Conservation (phyloP, 768 basidiomycete species). For the Xerocomellus amylosporus region DNA sequence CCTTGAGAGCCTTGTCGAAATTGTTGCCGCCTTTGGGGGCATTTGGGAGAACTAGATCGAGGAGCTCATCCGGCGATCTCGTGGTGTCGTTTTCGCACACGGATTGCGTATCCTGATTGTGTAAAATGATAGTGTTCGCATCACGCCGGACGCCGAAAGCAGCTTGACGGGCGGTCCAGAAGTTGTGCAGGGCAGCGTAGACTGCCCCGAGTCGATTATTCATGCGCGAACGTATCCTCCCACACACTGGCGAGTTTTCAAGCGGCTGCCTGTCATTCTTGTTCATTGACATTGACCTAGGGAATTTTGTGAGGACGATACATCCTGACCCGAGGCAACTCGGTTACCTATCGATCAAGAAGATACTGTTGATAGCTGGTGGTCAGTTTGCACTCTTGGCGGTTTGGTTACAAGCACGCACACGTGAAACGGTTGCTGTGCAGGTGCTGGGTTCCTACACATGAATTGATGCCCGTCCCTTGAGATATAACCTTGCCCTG, state of each 20-base stretch:
- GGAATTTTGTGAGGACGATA: not conserved
- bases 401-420: conserved; percentile 31
- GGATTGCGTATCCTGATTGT: conserved; percentile 27
- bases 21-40: conserved; percentile 40
- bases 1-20: conserved; percentile 40
- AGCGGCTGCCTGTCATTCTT: conserved; percentile 40
- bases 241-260: conserved; percentile 33
- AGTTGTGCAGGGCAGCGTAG: conserved; percentile 48
- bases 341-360: conserved; percentile 20
- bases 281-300: conserved; percentile 53
- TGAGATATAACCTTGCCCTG: conserved; percentile 46
- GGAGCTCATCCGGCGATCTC: conserved; percentile 43
- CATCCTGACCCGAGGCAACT: not conserved
- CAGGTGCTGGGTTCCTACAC: conserved; percentile 49
- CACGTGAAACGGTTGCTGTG: conserved; percentile 58
- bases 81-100: conserved; percentile 43
- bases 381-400: not conserved
- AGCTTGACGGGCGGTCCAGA: conserved; percentile 51
- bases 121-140: conserved; percentile 54
- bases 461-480: conserved; percentile 53
- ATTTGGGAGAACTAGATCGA: conserved; percentile 37
- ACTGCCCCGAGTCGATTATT: conserved; percentile 60
- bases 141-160: conserved; percentile 40
- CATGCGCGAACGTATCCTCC: conserved; percentile 29
- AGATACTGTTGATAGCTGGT: conserved; percentile 9